phyloP scores from a whole-genome alignment of 768 basidiomycete genomes.

The Coprinopsis marcescibilis region DNA sequence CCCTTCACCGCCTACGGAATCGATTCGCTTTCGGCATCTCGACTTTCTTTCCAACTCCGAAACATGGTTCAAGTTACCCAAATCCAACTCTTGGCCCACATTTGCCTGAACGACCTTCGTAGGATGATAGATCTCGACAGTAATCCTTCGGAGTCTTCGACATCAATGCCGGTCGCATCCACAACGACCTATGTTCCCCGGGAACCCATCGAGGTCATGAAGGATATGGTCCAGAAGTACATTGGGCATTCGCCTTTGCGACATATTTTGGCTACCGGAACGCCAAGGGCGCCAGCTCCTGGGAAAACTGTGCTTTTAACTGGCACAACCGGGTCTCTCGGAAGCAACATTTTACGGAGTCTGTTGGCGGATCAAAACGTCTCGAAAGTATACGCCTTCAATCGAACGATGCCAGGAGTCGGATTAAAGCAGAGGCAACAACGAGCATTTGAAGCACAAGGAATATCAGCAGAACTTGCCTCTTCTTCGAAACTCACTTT shows the following conservation, averaged over 20 bases:
- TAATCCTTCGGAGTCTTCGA: no score
- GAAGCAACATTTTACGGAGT: conserved; percentile 1
- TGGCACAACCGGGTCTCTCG: conserved; percentile 11
- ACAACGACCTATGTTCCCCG: no score
- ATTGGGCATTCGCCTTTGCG: background rate
- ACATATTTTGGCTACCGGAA: background rate
- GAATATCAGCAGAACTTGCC: background rate
- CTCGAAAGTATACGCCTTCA: background rate
- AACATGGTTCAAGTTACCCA: conserved; percentile 26
- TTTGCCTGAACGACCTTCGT: conserved; percentile 24
- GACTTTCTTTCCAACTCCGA: conserved; percentile 28
- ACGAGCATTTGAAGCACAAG: background rate
- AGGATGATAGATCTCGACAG: conserved; percentile 10
- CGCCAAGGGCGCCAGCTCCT: background rate
- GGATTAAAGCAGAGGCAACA: background rate
- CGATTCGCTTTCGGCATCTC: conserved; percentile 35
- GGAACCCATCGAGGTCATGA: background rate
- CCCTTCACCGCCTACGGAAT: conserved; percentile 38
- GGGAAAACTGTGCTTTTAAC: conserved; percentile 3
- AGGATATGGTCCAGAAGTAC: background rate
- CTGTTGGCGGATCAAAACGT: background rate
- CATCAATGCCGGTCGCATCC: no score
- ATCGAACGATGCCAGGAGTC: background rate
- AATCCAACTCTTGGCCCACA: conserved; percentile 29
- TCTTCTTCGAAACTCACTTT: background rate